A percentile compares a stretch with the other conserved stretches of the same genome.
Conservation (phyloP, 306 rosid species). For the Potentilla sterilis region DNA sequence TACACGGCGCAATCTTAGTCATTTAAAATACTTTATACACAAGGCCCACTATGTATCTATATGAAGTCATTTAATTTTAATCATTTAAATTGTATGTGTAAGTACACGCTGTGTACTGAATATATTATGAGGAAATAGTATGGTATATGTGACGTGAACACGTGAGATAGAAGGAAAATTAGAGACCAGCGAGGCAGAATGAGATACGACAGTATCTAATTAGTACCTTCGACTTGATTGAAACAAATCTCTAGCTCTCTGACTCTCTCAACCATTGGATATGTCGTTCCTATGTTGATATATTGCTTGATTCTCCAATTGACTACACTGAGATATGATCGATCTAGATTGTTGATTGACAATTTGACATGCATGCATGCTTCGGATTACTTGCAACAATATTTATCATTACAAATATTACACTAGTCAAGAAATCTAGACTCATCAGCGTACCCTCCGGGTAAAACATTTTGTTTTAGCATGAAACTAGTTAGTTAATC, state of each 20-base stretch:
- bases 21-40: too few species aligned
- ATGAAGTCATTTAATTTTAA: too few species aligned
- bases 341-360: neutral
- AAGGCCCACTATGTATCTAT: too few species aligned
- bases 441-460: neutral
- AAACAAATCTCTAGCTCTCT: conserved; percentile 10
- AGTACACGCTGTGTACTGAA: too few species aligned
- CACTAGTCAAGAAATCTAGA: neutral
- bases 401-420: neutral
- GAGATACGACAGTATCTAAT: conserved; percentile 1
- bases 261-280: conserved; percentile 6
- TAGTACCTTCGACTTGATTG: neutral
- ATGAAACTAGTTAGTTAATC: neutral
- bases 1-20: too few species aligned
- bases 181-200: neutral
- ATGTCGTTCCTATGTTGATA: neutral
- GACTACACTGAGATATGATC: neutral
- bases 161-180: neutral
- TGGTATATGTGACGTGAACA: neutral
- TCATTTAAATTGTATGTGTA: too few species aligned
- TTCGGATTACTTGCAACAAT: neutral
- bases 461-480: neutral
- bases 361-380: neutral
- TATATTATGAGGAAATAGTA: neutral
- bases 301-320: neutral